phyloP scores from a whole-genome alignment of 225 moss, liverwort and hornwort genomes.

The Polytrichum commune region DNA sequence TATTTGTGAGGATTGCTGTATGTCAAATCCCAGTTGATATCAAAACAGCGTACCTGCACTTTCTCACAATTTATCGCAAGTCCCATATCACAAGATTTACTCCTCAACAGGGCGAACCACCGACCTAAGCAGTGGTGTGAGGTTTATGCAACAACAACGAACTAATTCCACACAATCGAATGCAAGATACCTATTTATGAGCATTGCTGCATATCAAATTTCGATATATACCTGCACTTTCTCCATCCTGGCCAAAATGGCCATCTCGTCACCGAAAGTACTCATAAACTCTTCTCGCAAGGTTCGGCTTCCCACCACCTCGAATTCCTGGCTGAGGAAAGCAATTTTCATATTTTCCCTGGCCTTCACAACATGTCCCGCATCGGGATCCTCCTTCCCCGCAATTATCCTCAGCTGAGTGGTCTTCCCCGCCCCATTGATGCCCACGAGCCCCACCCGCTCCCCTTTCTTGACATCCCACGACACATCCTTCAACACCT shows the following conservation, averaged over 20 bases:
- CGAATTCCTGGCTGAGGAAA: constrained; percentile 64
- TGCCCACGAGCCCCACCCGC: constrained; percentile 63
- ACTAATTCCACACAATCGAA: too few relatives aligned
- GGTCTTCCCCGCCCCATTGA: constrained; percentile 69
- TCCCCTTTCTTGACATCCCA: constrained; percentile 71
- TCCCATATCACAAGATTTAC: too few relatives aligned
- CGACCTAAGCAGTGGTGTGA: too few relatives aligned
- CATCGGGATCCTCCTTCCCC: constrained; percentile 53
- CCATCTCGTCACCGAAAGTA: constrained; percentile 42
- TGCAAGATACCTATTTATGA: too few relatives aligned
- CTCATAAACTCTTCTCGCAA: constrained; percentile 62
- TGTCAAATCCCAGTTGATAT: too few relatives aligned
- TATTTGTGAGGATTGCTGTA: too few relatives aligned
- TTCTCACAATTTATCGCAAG: not conserved
- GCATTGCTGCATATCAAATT: not conserved
- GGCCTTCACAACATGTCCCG: constrained; percentile 55
- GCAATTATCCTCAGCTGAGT: constrained; percentile 70
- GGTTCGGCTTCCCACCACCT: constrained; percentile 54
- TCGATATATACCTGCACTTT: constrained; percentile 42
- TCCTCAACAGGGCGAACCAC: too few relatives aligned
- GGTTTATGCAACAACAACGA: too few relatives aligned
- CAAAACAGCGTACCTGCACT: too few relatives aligned
- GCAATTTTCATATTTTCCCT: constrained; percentile 61
- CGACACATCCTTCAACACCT: constrained; percentile 51
- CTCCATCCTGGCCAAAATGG: constrained; percentile 53